A percentile compares a stretch with the other conserved stretches of the same genome.
Conservation (phyloP, 371 early-diverging fungal genomes). For the Fennellomyces sp. region DNA sequence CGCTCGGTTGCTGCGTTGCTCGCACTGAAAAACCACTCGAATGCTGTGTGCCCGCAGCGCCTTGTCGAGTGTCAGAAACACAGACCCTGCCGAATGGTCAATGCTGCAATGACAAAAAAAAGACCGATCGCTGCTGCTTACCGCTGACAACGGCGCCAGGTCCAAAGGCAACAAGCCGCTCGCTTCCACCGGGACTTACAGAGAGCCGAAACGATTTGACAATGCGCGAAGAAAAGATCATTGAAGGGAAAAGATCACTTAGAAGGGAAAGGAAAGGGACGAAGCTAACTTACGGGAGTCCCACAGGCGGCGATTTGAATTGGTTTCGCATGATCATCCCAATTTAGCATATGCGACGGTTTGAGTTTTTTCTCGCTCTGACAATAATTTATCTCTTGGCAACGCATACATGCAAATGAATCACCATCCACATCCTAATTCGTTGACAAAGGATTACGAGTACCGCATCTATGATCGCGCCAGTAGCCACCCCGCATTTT, state of each 20-base stretch:
- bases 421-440: conserved; percentile 14
- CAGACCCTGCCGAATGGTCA: conserved; percentile 30
- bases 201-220: conserved; percentile 31
- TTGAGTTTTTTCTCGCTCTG: too few relatives aligned
- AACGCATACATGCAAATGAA: too few relatives aligned
- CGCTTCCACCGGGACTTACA: conserved; percentile 29
- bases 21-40: conserved; percentile 38
- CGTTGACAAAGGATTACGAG: conserved; percentile 33
- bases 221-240: conserved; percentile 22
- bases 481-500: neutral
- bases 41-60: conserved; percentile 26
- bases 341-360: too few relatives aligned
- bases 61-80: conserved; percentile 38
- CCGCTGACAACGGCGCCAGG: conserved; percentile 49
- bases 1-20: conserved; percentile 14
- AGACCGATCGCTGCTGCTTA: conserved; percentile 12
- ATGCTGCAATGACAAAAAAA: neutral
- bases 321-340: neutral
- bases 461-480: conserved; percentile 33
- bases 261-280: neutral
- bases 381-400: too few relatives aligned
- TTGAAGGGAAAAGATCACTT: neutral
- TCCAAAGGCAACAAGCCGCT: conserved; percentile 43
- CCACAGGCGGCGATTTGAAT: neutral
- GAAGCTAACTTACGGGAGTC: neutral